Base-by-base conservation (phyloP, 2,329 filamentous ascomycete species). In the Alternaria arborescens region DNA sequence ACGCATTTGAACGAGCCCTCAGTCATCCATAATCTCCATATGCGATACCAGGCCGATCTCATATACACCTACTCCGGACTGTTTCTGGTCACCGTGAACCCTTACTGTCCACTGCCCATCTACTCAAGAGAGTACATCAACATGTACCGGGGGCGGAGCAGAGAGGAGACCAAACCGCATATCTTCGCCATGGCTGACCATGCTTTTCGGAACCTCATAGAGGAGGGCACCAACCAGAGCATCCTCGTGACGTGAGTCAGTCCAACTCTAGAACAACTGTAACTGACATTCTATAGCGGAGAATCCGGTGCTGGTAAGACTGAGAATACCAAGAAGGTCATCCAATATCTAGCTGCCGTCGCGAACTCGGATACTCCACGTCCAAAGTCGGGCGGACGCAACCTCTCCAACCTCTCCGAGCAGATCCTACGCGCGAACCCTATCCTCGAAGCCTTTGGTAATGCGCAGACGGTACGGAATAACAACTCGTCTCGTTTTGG, bases 281-380 rank as follows among this genome's bases (percentile, higher is more conserved):
- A 34, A 41, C 74, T 78, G 56, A 78, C 58, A 36, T 8, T 5
- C 2, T 24, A 42, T 55, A 86, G 84, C 3, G 95, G 95, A 80
- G 95, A 99, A 82, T 99, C 95, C 18, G 95, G 95, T 75, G 95
- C 95, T 34, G 95, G 95, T 70, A 99, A 99, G 82, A 99, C 95
- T 0, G 95, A 99, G 78, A 99, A 99, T 77, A 99, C 95, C 16
- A 99, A 99, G 77, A 99, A 99, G 78, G 95, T 99, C 69, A 99
- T 99, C 56, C 96, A 99, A 73, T 99, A 99, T 75, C 88, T 99
- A 43, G 95, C 95, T 14, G 93, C 95, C 1, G 95, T 99, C 46
- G 95, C 95, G 10, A 91, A 92, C 42, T 88, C 92, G 0, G 94
- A 98, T 61, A 89, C 89, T 0, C 86, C 90, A 2, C 80, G 84